Base-by-base conservation (phyloP, 768 basidiomycete species). In the Leccinellum albellum region DNA sequence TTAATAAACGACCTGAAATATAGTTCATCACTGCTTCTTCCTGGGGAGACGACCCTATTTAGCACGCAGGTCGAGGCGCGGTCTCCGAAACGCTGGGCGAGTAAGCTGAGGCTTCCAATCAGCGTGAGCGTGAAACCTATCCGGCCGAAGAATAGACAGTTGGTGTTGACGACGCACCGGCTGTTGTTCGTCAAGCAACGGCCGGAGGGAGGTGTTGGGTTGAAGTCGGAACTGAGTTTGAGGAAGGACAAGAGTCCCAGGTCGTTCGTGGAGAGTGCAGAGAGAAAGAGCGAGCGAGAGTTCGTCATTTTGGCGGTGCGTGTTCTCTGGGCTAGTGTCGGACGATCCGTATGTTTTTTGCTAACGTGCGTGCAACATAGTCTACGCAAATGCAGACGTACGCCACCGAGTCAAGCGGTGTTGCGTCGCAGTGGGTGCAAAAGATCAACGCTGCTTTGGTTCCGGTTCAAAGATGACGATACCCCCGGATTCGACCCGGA, bases 291-390 rank as follows among this genome's bases (percentile, higher is more conserved):
- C 46, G 83, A 82, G 54, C 73, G 80, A 33, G 82, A 84, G 65
- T 85, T 87, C 64, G 78, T 82, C 17, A 76, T 87, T 32, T 69
- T 84, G 62, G 83, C 85, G 42, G 86, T 87, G 58, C 65, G 83
- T 73, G 24, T 33, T 56, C 31, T 42, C 21, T 4, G 54, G n/a
- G 3, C 8, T 6, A 6, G 24, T 8, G 21, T 28, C 35, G 51
- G 17, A 37, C 35, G 17, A 37, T n/a, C 17, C 35, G 15, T 37
- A 6, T 35, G 35, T 12, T 8, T 40, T 26, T 3, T 35, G 35
- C 58, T 55, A 26, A 57, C 15, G 23, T 32, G 8, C 3, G 21
- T 32, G 12, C 21, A 50, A 17, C 35, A 7, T 56, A 85, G 83
- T 71, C 78, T n/a, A 73, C 78, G 6, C 84, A 79, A 64, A 76